phyloP scores from a whole-genome alignment of 176 grass and related monocot species.

The Zoysia japonica region DNA sequence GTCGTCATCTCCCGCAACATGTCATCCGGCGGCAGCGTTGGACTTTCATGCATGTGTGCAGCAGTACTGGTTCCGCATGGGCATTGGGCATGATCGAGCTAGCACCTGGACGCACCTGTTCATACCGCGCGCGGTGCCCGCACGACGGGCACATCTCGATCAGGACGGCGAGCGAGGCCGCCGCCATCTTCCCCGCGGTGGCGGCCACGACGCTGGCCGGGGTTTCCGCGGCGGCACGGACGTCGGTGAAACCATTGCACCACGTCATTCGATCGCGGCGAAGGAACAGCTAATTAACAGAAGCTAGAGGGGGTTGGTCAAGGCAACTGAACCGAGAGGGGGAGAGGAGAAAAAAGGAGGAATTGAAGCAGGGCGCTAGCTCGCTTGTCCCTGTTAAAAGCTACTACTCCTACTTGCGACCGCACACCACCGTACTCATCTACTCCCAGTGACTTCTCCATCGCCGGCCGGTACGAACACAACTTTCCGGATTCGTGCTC shows the following conservation, averaged over 20 bases:
- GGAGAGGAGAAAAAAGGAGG: conserved; percentile 43
- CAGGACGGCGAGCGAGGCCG: conserved; percentile 48
- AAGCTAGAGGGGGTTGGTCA: conserved; percentile 17
- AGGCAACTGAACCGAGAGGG: conserved; percentile 20
- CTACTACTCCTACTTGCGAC: conserved; percentile 20
- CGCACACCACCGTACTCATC: conserved; percentile 31
- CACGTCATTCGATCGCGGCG: conserved; percentile 54
- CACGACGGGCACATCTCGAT: conserved; percentile 73
- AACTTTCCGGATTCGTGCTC: too few species aligned
- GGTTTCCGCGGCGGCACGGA: conserved; percentile 44
- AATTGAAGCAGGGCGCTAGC: conserved; percentile 10
- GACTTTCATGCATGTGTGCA: too few species aligned
- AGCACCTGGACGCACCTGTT: conserved; percentile 25
- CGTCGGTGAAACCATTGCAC: conserved; percentile 65
- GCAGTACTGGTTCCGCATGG: too few species aligned
- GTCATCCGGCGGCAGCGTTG: too few species aligned
- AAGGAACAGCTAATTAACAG: conserved; percentile 23
- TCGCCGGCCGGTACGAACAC: conserved; percentile 15
- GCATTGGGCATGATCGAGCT: too few species aligned
- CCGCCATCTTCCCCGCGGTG: conserved; percentile 44
- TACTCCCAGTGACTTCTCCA: conserved; percentile 21
- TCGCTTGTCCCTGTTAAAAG: conserved; percentile 76
- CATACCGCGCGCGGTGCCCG: conserved; percentile 60
- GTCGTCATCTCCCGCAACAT: conserved; percentile 28
- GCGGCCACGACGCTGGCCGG: conserved; percentile 36